Evolutionary conservation across 148 eudicot genomes (phyloP).

Genomic region (Cornus controversa): DNA sequence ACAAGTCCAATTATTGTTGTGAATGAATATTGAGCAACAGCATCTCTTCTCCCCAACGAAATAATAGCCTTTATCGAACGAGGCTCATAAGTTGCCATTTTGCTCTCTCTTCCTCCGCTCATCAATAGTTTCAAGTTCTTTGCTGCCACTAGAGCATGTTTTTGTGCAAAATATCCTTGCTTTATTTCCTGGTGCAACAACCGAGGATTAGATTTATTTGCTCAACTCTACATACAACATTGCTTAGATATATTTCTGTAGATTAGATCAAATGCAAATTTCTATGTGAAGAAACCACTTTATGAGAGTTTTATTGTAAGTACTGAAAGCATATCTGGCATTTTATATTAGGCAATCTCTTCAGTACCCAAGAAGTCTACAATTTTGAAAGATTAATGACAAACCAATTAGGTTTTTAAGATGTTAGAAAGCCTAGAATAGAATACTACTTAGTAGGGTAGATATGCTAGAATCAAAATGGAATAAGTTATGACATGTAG

Average conservation of each 20-base stretch:
- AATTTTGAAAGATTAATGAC: neutral
- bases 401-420: neutral
- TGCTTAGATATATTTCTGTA: neutral
- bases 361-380: neutral
- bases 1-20: slow-evolving; percentile 45
- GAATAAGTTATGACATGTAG: too few species aligned
- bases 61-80: slow-evolving; percentile 36
- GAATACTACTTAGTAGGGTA: neutral
- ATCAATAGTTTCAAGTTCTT: slow-evolving; percentile 54
- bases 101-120: slow-evolving; percentile 38
- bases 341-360: too few species aligned
- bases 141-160: slow-evolving; percentile 49
- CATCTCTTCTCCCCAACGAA: slow-evolving; percentile 60
- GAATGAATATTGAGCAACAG: slow-evolving; percentile 46
- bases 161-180: slow-evolving; percentile 59
- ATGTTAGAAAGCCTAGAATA: too few species aligned
- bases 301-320: too few species aligned
- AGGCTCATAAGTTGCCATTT: slow-evolving; percentile 47
- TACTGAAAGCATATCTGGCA: too few species aligned
- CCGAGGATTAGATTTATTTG: neutral
- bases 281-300: neutral
- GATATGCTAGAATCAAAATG: neutral
- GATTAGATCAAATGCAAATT: neutral
- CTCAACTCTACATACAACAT: too few species aligned
- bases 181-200: slow-evolving; percentile 45